Conservation (phyloP, 306 rosid species). For the Sindora glabra region DNA sequence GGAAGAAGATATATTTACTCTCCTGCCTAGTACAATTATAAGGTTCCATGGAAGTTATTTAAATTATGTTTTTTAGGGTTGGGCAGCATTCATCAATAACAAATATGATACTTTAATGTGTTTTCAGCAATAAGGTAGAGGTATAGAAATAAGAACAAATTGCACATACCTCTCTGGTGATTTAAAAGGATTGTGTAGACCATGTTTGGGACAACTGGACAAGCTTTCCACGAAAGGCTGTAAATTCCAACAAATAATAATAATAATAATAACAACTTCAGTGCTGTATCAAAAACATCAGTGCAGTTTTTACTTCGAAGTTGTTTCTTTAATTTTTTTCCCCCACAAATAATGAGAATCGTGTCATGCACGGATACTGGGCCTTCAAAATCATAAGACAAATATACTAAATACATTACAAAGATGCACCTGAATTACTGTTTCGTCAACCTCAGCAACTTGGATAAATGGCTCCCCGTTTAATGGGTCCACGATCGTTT, state of each 20-base stretch:
- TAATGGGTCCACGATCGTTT: slow-evolving; percentile 72
- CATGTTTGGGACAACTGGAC: slow-evolving; percentile 87
- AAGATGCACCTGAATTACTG: slow-evolving; percentile 59
- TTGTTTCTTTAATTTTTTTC: background rate
- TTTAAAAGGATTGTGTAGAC: slow-evolving; percentile 93
- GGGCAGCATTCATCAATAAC: background rate
- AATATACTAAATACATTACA: no score
- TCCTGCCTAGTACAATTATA: no score
- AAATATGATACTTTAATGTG: background rate
- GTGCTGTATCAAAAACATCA: background rate
- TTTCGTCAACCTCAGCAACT: slow-evolving; percentile 83
- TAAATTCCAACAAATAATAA: slow-evolving; percentile 16
- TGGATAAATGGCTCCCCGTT: slow-evolving; percentile 92
- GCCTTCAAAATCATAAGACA: slow-evolving; percentile 6
- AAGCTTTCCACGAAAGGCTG: slow-evolving; percentile 90
- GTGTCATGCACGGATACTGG: background rate
- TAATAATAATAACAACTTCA: slow-evolving; percentile 12
- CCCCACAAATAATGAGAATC: slow-evolving; percentile 8
- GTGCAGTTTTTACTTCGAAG: no score
- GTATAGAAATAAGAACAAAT: background rate
- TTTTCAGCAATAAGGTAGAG: background rate
- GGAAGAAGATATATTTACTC: no score
- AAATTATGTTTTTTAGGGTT: background rate
- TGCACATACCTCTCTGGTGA: slow-evolving; percentile 79
- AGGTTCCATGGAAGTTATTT: background rate